Evolutionary conservation across 2,329 filamentous ascomycete species (phyloP), one percentile per base, ranked within the genome.

Genomic region (Anthostomella pinea): DNA sequence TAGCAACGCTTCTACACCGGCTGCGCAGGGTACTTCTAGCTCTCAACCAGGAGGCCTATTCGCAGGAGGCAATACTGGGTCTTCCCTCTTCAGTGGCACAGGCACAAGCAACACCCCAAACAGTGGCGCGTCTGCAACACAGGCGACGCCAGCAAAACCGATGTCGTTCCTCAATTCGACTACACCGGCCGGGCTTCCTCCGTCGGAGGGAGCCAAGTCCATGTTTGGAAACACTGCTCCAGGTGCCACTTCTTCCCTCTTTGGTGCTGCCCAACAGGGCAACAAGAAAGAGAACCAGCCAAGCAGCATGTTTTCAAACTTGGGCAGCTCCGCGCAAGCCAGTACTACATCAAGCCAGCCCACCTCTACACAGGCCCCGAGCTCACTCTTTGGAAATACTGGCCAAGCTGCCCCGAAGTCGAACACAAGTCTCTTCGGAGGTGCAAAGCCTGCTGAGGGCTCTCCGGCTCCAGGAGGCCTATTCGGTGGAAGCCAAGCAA

Each of bases 151-250:
- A 18, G 65, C 66, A n/a, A 77, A 76, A 55, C 67, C 72, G 11
- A 41, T 64, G 35, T 68, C 75, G 37, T 48, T 53, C n/a, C 50
- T 75, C 21, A 62, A 65, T 35, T 77, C 74, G 13, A 77, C 73
- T 3, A 77, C 75, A 22, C 73, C 75, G 11, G 73, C 74, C 15
- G 75, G 75, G 22, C 67, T 70, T n/a, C 75, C 75, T 37, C 72
- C 73, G 1, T 52, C 63, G 5, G 65, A 62, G 35, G 45, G 35
- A 31, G 8, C 9, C 44, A 6, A 39, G 42, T 16, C 48, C n/a
- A n/a, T 62, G 11, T 63, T 64, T 25, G 53, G 46, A 8, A 41
- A 46, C 10, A 15, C 54, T 22, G 28, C 48, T 11, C 14, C 51
- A 4, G 40, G 53, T 30, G 41, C 43, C 15, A n/a, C 27, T 26